Percentiles rank a stretch among this genome's conserved stretches.
phyloP scores from a whole-genome alignment of 352 stramenopile species.

The Globisporangium nodosum region DNA sequence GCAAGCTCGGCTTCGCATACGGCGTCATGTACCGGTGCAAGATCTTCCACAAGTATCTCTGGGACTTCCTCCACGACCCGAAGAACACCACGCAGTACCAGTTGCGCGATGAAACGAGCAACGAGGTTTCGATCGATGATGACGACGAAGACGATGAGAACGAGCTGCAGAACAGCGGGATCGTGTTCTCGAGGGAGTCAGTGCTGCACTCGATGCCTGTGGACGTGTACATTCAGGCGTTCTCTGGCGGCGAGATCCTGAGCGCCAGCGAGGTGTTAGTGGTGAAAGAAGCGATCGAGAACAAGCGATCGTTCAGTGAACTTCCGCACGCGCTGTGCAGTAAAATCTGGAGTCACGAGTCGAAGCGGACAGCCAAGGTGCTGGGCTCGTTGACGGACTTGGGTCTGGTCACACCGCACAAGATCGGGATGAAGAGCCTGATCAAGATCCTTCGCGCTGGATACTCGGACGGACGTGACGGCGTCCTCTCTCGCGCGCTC shows the following conservation, averaged over 20 bases:
- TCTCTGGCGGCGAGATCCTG: constrained; percentile 63
- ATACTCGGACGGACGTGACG: constrained; percentile 64
- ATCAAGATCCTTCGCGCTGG: constrained; percentile 62
- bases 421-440: constrained; percentile 79
- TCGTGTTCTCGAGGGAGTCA: constrained; percentile 73
- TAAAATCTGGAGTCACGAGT: constrained; percentile 76
- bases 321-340: constrained; percentile 36
- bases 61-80: constrained; percentile 50
- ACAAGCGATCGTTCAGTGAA: constrained; percentile 35
- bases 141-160: constrained; percentile 16
- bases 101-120: constrained; percentile 26
- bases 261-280: constrained; percentile 40
- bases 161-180: constrained; percentile 16
- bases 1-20: constrained; percentile 72
- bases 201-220: constrained; percentile 77
- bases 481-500: constrained; percentile 53
- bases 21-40: constrained; percentile 83
- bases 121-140: constrained; percentile 29
- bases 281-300: constrained; percentile 48
- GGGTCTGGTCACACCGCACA: constrained; percentile 61
- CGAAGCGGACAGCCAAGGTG: constrained; percentile 60
- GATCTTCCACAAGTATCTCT: constrained; percentile 70
- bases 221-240: constrained; percentile 73
- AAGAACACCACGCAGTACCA: constrained; percentile 18
- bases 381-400: constrained; percentile 67